Base-by-base conservation (phyloP, 768 basidiomycete species). In the Phanerochaete carnosa region DNA sequence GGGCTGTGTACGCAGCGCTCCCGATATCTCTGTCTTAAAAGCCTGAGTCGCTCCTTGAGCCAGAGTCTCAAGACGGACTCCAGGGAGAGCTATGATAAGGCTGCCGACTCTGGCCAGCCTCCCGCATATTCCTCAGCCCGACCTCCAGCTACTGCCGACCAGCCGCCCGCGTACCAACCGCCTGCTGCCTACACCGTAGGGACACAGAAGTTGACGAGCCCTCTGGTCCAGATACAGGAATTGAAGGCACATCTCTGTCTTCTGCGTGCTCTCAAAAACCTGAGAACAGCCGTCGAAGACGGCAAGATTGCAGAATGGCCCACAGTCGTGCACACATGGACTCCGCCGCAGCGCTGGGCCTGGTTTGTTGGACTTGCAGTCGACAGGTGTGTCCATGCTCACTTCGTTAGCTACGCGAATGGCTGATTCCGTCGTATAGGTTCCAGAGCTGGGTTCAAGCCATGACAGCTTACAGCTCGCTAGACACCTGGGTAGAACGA, bases 401-500 rank as follows among this genome's bases (percentile, higher is more conserved):
- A 22, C 25, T 13, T 3, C 49, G 9, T 26, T n/a, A n/a, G n/a
- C n/a, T n/a, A n/a, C n/a, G n/a, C n/a, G 37, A 9, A 39, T 9
- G 37, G 37, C 37, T 35, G 33, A 35, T 13, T 35, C 13, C 33
- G 33, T 35, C 33, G 33, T 35, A 6, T 35, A 66, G 33, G 59
- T 69, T 58, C 54, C 52, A 37, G 23, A 12, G 9, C n/a, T 54
- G 55, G 43, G 50, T 43, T 22, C 22, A 28, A 13, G 29, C 43
- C 19, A 43, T 19, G 56, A 19, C 19, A 13, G 26, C 15, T 0
- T 25, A 25, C 30, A 43, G 47, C 32, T 45, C 55, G 4, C 43
- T 37, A 23, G 43, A 46, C 7, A 15, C 37, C 33, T 73, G 74
- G 46, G 59, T 75, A 26, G 28, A 62, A 23, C 60, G 59, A 4